Evolutionary conservation across 495 filamentous ascomycete species (phyloP), one percentile per base, ranked within the genome.

Genomic region (Penicillium mononematosum): DNA sequence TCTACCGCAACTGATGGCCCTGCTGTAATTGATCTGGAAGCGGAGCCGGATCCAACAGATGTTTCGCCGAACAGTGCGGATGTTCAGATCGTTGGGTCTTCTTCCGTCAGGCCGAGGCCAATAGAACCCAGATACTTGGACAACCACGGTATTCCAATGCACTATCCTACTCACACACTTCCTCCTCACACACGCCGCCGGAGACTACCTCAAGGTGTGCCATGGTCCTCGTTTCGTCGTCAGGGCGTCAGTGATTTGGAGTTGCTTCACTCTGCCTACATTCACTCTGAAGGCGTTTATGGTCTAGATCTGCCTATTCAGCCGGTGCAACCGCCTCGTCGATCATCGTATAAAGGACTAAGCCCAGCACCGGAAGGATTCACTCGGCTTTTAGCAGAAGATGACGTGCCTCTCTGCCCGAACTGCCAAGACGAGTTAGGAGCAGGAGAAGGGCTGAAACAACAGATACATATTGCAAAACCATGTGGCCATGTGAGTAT

Each of bases 401-500:
- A 83, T 17, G 84, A 90, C 32, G 66, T 83, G 5, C 70, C 91
- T 4, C 75, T 88, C 14, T 92, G 89, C 68, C 88, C 89, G 1
- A 86, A 85, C 57, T 92, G 89, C 61, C 79, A 81, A 6, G 77
- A 82, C 36, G 89, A 92, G 65, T 69, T 92, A 45, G 84, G 87
- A n/a, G 71, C 72, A 19, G 79, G 81, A 20, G 74, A 80, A 43
- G 83, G 84, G 24, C 55, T 73, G 8, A 84, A 86, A 66, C 81
- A 83, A 65, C 81, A 88, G 56, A 85, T 91, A 32, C 91, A 89
- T 88, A 78, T 89, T 17, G 77, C 85, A 1, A 90, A 85, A 60
- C 71, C 74, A 55, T 92, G 89, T 70, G 89, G 89, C 53, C 89
- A 92, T 78, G 89, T 92, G 77, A 58, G 88, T 77, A 29, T 39